phyloP scores from a whole-genome alignment of 805 yeast species.

The Wickerhamiella galacta region DNA sequence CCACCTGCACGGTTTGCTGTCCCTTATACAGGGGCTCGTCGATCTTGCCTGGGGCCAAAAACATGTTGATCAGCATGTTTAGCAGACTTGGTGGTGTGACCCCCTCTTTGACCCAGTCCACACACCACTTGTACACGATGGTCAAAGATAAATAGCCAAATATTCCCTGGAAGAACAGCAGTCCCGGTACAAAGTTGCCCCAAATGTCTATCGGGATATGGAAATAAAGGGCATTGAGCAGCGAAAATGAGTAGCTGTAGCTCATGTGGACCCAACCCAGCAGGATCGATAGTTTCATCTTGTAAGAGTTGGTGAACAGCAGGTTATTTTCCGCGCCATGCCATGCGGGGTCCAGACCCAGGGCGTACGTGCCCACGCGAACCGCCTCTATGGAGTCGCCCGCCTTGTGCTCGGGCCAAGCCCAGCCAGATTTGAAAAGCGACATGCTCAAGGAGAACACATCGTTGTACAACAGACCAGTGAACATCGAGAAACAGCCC shows the following conservation, averaged over 20 bases:
- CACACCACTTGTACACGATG: constrained; percentile 85
- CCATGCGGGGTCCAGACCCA: constrained; percentile 93
- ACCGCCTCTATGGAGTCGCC: constrained; percentile 61
- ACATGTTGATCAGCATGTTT: constrained; percentile 93
- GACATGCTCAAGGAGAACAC: constrained; percentile 83
- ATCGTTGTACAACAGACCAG: constrained; percentile 90
- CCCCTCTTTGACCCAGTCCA: constrained; percentile 69
- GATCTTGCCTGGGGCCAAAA: constrained; percentile 77
- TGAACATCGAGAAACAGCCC: constrained; percentile 92
- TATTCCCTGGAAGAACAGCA: constrained; percentile 88
- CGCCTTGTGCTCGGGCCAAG: constrained; percentile 58
- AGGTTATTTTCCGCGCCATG: constrained; percentile 90
- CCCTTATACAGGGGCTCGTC: constrained; percentile 69
- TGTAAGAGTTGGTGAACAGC: constrained; percentile 83
- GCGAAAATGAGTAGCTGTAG: constrained; percentile 70
- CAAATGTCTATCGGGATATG: constrained; percentile 60
- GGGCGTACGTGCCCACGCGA: constrained; percentile 42
- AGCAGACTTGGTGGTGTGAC: constrained; percentile 81
- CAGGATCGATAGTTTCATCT: constrained; percentile 88
- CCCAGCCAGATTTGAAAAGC: constrained; percentile 79
- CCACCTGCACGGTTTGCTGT: constrained; percentile 59
- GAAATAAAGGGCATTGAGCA: constrained; percentile 60
- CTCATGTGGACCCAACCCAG: constrained; percentile 95
- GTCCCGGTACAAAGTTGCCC: constrained; percentile 90
- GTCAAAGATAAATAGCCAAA: constrained; percentile 81